These are phyloP conservation scores for Aspergillus piperis DNA, from an alignment of 2,329 filamentous ascomycete species.

Conservation along the genomic window DNA sequence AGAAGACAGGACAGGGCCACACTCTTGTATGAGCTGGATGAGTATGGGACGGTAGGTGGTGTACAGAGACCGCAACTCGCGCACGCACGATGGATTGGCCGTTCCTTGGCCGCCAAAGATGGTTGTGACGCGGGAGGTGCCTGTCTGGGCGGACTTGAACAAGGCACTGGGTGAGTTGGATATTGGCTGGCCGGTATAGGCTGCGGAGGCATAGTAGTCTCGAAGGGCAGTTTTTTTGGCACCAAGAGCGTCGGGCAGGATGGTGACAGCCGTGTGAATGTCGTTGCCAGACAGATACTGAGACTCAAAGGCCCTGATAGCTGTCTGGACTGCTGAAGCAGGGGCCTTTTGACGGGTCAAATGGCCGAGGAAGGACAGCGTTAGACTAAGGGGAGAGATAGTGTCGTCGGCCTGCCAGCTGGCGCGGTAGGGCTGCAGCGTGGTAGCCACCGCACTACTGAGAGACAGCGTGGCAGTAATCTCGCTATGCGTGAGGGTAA, in stretches of 20 bases:
- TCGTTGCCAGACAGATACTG: not conserved
- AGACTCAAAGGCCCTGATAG: not conserved
- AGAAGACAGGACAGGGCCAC: not conserved
- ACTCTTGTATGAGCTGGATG: not conserved
- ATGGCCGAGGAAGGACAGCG: not conserved
- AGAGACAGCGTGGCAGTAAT: not conserved
- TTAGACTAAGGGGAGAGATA: not conserved
- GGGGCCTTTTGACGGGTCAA: not conserved
- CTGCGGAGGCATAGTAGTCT: not conserved
- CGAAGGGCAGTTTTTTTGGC: not conserved
- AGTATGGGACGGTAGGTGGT: constrained; percentile 1
- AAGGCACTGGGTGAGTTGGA: not conserved
- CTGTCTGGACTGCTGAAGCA: not conserved
- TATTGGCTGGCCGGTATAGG: not conserved
- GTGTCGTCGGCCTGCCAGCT: not conserved
- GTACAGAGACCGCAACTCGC: constrained; percentile 1
- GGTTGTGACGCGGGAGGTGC: not conserved
- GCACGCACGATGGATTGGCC: not conserved
- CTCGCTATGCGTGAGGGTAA: not conserved
- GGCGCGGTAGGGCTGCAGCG: not conserved
- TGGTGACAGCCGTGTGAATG: not conserved
- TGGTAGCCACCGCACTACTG: not conserved
- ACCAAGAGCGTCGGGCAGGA: not conserved
- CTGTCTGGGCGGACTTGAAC: not conserved
- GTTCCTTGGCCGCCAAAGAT: constrained; percentile 7